Evolutionary conservation across 495 filamentous ascomycete genomes (phyloP), one percentile per base, ranked within the genome.

Genomic region (Letharia lupina): DNA sequence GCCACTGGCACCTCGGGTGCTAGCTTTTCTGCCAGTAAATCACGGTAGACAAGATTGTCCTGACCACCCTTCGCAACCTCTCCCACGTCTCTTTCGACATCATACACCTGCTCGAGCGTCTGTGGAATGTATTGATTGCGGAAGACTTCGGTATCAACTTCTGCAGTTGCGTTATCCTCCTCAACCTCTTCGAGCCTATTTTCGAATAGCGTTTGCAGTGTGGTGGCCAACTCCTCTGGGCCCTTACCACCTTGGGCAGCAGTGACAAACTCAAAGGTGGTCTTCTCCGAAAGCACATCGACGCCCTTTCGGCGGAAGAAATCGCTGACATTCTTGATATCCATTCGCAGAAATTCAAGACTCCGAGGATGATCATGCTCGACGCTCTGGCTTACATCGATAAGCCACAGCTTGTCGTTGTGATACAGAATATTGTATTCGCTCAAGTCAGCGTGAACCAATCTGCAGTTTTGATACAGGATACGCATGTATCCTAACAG

Each of bases 381-480:
- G 39, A 98, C 94, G 71, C 87, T 91, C 76, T 98, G 94, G 69
- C 91, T 96, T 56, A 98, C 94, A 78, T 98, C 94, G 70, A 98
- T 98, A 72, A 98, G 87, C 81, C 89, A 95, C 0, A 96, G 82
- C 69, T 87, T 86, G 57, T 84, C 80, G 70, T 92, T 82, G 75
- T 96, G 85, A 77, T 95, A 98, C 0, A 98, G 83, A 56, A 96
- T 83, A 70, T 98, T 98, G 80, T 98, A 98, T 78, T 98, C 94
- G 76, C 90, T 94, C 70, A 98, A 75, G 84, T 98, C 94, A 15
- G 91, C 94, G 73, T 98, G 94, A 1, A 98, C 95, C 5, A 98
- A 84, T 59, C 79, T 83, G 78, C 95, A 97, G 18, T 84, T 84
- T 73, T 94, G 91, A 76, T 96, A 98, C 79, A 98, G 86, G 50